Evolutionary conservation across 495 filamentous ascomycete species (phyloP).

Genomic region (Talaromyces wortmannii): DNA sequence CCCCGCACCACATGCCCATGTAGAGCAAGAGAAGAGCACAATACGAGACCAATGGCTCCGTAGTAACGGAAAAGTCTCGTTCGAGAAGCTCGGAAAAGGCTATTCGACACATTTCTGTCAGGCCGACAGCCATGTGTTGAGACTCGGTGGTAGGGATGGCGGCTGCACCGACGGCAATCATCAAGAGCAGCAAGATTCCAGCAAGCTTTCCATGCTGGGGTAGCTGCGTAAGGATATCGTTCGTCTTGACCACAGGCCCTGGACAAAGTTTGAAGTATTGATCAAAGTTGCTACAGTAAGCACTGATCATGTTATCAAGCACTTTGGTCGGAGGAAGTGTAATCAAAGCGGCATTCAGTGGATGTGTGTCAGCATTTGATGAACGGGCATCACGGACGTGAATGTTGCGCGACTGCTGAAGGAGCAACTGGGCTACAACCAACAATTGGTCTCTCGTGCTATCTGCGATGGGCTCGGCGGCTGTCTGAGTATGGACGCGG

Average conservation of each 20-base stretch:
- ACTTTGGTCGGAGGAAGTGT: not conserved
- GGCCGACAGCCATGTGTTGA: conserved; percentile 49
- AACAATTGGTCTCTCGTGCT: not conserved
- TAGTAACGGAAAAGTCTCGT: conserved; percentile 53
- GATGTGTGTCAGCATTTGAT: not conserved
- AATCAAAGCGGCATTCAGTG: not conserved
- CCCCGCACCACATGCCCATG: conserved; percentile 57
- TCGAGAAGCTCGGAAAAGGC: conserved; percentile 59
- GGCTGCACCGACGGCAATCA: conserved; percentile 59
- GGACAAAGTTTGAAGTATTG: not conserved
- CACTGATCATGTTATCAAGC: not conserved
- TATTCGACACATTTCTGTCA: conserved; percentile 59
- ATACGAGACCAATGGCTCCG: conserved; percentile 49
- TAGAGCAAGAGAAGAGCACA: conserved; percentile 56
- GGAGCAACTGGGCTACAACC: not conserved
- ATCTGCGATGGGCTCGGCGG: not conserved
- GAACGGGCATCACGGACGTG: not conserved
- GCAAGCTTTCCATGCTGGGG: not conserved
- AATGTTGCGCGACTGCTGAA: not conserved
- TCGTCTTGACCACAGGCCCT: not conserved
- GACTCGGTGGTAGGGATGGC: conserved; percentile 50
- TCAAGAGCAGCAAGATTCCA: conserved; percentile 50
- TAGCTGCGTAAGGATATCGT: not conserved
- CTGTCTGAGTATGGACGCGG: not conserved
- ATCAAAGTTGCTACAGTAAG: not conserved